Evolutionary conservation across 345 rosid species (phyloP).

Genomic region (Kernera saxatilis): DNA sequence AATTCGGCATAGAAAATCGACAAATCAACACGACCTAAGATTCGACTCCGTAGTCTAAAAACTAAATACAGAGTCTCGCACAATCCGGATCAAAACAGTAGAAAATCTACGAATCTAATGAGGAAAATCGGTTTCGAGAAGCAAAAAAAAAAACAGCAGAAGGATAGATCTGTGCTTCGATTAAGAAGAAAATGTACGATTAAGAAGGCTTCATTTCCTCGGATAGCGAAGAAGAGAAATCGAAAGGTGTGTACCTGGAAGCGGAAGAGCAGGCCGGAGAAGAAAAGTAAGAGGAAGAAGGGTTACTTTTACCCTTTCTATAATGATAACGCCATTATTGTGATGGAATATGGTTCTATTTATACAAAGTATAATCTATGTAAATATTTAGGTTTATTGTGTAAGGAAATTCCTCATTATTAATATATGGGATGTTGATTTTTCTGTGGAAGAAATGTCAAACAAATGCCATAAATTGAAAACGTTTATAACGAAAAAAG

Average conservation of each 20-base stretch:
- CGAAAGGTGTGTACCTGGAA: conserved; percentile 14
- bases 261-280: conserved; percentile 21
- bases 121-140: background rate
- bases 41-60: background rate
- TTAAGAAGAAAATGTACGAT: background rate
- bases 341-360: conserved; percentile 4
- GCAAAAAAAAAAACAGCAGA: background rate
- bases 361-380: background rate
- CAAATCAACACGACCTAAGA: background rate
- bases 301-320: background rate
- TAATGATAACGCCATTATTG: conserved; percentile 5
- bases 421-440: background rate
- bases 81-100: background rate
- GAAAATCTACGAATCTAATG: conserved; percentile 12
- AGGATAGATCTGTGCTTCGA: conserved; percentile 15
- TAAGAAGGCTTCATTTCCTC: background rate
- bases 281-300: background rate
- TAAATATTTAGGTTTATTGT: background rate
- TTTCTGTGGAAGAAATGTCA: conserved; percentile 8
- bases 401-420: conserved; percentile 5
- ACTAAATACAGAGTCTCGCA: background rate
- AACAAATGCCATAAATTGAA: background rate
- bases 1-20: background rate
- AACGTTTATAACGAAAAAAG: background rate
- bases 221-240: background rate